Evolutionary conservation across 495 filamentous ascomycete genomes (phyloP).

Genomic region (Talaromyces stipitatus): DNA sequence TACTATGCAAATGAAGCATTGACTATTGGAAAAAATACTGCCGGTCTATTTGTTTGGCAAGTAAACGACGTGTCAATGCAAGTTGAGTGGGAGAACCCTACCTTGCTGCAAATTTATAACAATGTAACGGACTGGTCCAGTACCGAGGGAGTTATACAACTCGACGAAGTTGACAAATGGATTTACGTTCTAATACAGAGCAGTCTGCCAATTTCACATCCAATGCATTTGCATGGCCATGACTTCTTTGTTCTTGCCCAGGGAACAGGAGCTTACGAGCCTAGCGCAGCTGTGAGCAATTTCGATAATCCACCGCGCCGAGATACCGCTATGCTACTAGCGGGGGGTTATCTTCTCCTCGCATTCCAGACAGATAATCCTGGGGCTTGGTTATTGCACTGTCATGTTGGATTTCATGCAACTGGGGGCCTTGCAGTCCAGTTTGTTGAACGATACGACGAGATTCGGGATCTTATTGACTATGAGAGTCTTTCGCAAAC

Average conservation of each 20-base stretch:
- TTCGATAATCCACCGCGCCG: constrained; percentile 45
- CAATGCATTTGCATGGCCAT: constrained; percentile 21
- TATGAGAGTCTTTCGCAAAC: neutral
- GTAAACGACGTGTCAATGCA: constrained; percentile 22
- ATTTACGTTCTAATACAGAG: constrained; percentile 41
- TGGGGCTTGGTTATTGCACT: constrained; percentile 47
- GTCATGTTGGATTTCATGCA: constrained; percentile 44
- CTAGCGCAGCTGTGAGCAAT: constrained; percentile 11
- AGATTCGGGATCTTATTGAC: constrained; percentile 25
- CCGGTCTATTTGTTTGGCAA: constrained; percentile 17
- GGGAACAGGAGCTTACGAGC: constrained; percentile 11
- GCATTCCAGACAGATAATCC: constrained; percentile 49
- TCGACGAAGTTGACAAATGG: constrained; percentile 56
- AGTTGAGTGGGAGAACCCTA: constrained; percentile 20
- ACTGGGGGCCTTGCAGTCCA: constrained; percentile 36
- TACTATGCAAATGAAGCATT: constrained; percentile 12
- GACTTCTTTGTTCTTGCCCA: constrained; percentile 20
- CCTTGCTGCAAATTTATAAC: constrained; percentile 16
- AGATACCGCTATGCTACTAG: constrained; percentile 51
- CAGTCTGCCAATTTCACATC: constrained; percentile 10
- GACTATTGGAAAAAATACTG: constrained; percentile 5
- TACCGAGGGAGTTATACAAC: constrained; percentile 23
- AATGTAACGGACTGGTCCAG: constrained; percentile 10
- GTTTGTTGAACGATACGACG: constrained; percentile 35
- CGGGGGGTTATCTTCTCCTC: constrained; percentile 37